Evolutionary conservation across 2,329 filamentous ascomycete genomes (phyloP), one percentile per base, ranked within the genome.

Genomic region (Lachnellula arida): DNA sequence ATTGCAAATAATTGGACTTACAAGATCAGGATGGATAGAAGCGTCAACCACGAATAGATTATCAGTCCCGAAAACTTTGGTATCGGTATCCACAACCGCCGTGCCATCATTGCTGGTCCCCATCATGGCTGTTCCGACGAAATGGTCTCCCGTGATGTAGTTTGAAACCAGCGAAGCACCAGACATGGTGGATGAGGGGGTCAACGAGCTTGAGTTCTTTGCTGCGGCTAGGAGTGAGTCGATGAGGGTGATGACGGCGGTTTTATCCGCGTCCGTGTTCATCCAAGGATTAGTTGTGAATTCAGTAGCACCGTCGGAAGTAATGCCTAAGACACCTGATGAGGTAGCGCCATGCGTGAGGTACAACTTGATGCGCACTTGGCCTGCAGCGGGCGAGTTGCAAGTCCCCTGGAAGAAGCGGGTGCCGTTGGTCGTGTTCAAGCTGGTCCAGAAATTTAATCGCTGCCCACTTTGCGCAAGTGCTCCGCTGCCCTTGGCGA

Each of bases 21-120:
- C 37, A 2, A 40, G 79, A 63, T 86, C 85, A 0, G 86, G 85
- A 73, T 88, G 85, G 63, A 88, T 82, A 57, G 79, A 81, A 0
- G 80, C 85, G 64, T 88, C 85, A 8, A 88, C 81, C 15, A 87
- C 80, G 65, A 84, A 86, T 49, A 87, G 71, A 69, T 87, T 87
- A 62, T 87, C 81, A 0, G 81, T 87, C 35, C 84, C 84, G 64
- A 81, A 87, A 5, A 87, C 83, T 71, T 80, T 81, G 49, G 81
- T 79, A 69, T 87, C 73, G 14, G 76, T 68, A 62, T 87, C 84
- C 0, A 87, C 84, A 3, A 87, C 84, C 1, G 81, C 74, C 4
- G 73, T 76, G 19, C 83, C 82, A 52, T 72, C 72, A 52, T 84
- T 81, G 54, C 82, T 77, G 0, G 72, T 73, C 12, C 84, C 83